Evolutionary conservation across 345 rosid genomes (phyloP).

Genomic region (Turritis glabra): DNA sequence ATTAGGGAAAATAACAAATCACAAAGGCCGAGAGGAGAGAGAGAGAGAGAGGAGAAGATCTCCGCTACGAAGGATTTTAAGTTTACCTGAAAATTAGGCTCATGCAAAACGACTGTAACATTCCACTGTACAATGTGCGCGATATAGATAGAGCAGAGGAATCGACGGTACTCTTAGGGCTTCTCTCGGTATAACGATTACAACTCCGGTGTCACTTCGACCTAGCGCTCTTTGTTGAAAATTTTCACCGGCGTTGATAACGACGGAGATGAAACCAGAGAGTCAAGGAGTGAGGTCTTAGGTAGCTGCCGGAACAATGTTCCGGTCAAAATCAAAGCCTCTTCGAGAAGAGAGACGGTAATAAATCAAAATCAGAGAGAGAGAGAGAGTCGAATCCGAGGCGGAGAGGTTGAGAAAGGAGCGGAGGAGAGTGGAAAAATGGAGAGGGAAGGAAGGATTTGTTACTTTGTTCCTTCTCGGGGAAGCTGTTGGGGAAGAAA

Average conservation of each 20-base stretch:
- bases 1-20: constrained; percentile 17
- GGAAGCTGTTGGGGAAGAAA: neutral
- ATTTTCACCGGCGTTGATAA: neutral
- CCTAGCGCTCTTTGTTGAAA: neutral
- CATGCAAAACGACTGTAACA: constrained; percentile 13
- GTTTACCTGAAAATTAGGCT: constrained; percentile 18
- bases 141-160: neutral
- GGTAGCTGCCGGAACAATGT: constrained; percentile 11
- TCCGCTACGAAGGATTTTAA: neutral
- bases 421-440: neutral
- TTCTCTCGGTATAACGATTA: neutral
- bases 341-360: neutral
- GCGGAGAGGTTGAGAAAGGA: neutral
- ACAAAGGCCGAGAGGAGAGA: neutral
- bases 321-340: constrained; percentile 4
- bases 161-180: constrained; percentile 15
- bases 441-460: neutral
- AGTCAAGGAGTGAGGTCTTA: neutral
- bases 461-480: constrained; percentile 6
- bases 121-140: constrained; percentile 6
- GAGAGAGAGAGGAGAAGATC: constrained; percentile 10
- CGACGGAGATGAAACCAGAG: neutral
- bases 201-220: constrained; percentile 15
- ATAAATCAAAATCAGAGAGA: neutral
- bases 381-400: neutral